Evolutionary conservation across 1,284 basidiomycete species (phyloP), one percentile per base, ranked within the genome.

Genomic region (Marasmius oreades): DNA sequence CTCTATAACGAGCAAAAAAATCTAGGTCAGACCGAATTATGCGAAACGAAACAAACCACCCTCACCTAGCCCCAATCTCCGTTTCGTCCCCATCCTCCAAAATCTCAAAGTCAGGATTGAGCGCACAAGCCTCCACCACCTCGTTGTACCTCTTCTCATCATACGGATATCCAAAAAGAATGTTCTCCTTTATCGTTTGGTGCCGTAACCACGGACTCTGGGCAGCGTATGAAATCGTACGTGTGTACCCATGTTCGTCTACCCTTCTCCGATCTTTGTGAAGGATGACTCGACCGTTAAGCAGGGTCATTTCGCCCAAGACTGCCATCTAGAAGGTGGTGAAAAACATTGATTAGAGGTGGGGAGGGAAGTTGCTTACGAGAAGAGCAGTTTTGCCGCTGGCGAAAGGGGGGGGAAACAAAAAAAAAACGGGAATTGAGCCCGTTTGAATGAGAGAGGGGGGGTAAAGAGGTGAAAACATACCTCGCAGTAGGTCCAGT

Each of bases 141-240:
- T 67, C 71, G 11, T 77, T 60, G 63, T 85, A 85, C 20, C 81
- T 69, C 52, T 73, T 70, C 62, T 81, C 75, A 59, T 86, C 81
- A 52, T 75, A 78, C 3, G 79, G 78, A 54, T 72, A 74, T 3
- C 82, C 83, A 60, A 85, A 86, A 10, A 85, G 64, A 56, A 86
- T 82, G 66, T 86, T 85, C 39, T 84, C 81, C 62, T 71, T 72
- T 68, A 79, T 79, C 1, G 74, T 73, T 57, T 75, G 73, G 58
- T 78, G 75, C n/a, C 74, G 64, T 24, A 97, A 76, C 93, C 92
- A 97, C 0, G 94, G 87, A 1, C 85, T 81, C 70, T 97, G 95
- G 0, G 92, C 85, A 44, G 82, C 81, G 62, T 95, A 96, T 1
- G 93, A 92, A 31, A 95, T 85, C 8, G 86, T 77, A 63, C 93